These are phyloP conservation scores for Talaromyces borbonicus DNA, from an alignment of 495 filamentous ascomycete species.

Conservation along the genomic window DNA sequence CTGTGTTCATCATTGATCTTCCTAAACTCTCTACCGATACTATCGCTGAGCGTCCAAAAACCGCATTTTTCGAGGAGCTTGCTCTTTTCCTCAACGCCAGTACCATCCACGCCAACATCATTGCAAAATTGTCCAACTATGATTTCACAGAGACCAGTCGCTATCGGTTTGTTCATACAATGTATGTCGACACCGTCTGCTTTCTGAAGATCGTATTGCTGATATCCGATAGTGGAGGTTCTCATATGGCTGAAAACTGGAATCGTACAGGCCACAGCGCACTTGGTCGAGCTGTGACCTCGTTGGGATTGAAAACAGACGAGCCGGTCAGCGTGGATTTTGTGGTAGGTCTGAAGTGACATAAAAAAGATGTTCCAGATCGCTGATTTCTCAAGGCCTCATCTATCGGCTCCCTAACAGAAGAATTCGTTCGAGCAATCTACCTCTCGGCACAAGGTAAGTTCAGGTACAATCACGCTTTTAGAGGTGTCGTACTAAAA, in stretches of 20 bases:
- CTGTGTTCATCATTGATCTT: conserved; percentile 77
- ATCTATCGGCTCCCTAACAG: conserved; percentile 67
- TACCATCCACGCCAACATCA: conserved; percentile 50
- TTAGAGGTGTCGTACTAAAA: conserved; percentile 7
- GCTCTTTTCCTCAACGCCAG: conserved; percentile 59
- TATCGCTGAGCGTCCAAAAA: conserved; percentile 26
- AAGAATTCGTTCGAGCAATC: conserved; percentile 55
- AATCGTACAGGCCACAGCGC: conserved; percentile 60
- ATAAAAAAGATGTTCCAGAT: conserved; percentile 7
- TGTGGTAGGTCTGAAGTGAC: conserved; percentile 29
- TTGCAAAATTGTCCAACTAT: conserved; percentile 52
- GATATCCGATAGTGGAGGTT: conserved; percentile 35
- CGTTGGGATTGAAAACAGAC: conserved; percentile 42
- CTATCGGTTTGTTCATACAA: conserved; percentile 73
- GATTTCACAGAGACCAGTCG: conserved; percentile 61
- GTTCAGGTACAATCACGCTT: conserved; percentile 2
- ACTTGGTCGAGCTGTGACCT: conserved; percentile 49
- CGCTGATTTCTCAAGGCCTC: conserved; percentile 42
- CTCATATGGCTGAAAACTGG: conserved; percentile 42
- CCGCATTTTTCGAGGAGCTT: conserved; percentile 60
- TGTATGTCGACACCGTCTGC: conserved; percentile 31
- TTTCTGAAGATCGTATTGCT: background rate
- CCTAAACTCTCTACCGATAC: conserved; percentile 41
- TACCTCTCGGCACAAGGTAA: conserved; percentile 70
- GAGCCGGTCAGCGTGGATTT: conserved; percentile 49